Evolutionary conservation across 768 basidiomycete genomes (phyloP).

Genomic region (Rhizopogon vesiculosus): DNA sequence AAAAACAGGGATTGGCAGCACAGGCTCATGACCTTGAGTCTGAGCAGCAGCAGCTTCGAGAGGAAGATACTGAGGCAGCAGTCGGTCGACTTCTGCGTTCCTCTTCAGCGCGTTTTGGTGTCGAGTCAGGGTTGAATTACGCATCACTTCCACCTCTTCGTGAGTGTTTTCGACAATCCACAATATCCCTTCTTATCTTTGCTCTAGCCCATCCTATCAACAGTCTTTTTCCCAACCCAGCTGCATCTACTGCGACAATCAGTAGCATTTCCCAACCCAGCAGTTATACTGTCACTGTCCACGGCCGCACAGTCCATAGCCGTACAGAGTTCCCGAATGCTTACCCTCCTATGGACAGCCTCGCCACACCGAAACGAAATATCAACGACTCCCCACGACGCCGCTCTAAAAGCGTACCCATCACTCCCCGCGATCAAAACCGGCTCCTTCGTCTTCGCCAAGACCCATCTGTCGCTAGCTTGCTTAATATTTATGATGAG

Average conservation of each 20-base stretch:
- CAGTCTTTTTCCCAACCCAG: slow-evolving; percentile 43
- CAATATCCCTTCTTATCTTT: slow-evolving; percentile 6
- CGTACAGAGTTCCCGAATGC: slow-evolving; percentile 64
- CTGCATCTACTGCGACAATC: slow-evolving; percentile 47
- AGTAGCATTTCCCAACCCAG: slow-evolving; percentile 50
- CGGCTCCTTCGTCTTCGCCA: slow-evolving; percentile 59
- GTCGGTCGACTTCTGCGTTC: slow-evolving; percentile 58
- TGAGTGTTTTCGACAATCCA: slow-evolving; percentile 33
- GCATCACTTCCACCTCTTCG: slow-evolving; percentile 62
- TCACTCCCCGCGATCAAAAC: slow-evolving; percentile 42
- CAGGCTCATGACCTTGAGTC: slow-evolving; percentile 15
- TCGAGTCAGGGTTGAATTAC: slow-evolving; percentile 53
- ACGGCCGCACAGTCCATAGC: slow-evolving; percentile 53
- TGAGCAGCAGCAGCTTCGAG: slow-evolving; percentile 10
- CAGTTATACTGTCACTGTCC: slow-evolving; percentile 72
- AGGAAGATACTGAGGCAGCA: slow-evolving; percentile 43
- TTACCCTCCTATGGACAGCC: slow-evolving; percentile 37
- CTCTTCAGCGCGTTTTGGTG: slow-evolving; percentile 62
- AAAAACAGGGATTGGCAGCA: slow-evolving; percentile 31
- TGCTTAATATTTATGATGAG: slow-evolving; percentile 71
- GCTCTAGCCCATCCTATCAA: slow-evolving; percentile 64
- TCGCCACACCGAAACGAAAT: slow-evolving; percentile 21
- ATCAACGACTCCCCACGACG: slow-evolving; percentile 22
- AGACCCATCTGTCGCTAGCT: slow-evolving; percentile 75
- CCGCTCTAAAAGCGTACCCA: slow-evolving; percentile 29